Evolutionary conservation across 345 rosid genomes (phyloP).

Genomic region (Rhizophora mangle): DNA sequence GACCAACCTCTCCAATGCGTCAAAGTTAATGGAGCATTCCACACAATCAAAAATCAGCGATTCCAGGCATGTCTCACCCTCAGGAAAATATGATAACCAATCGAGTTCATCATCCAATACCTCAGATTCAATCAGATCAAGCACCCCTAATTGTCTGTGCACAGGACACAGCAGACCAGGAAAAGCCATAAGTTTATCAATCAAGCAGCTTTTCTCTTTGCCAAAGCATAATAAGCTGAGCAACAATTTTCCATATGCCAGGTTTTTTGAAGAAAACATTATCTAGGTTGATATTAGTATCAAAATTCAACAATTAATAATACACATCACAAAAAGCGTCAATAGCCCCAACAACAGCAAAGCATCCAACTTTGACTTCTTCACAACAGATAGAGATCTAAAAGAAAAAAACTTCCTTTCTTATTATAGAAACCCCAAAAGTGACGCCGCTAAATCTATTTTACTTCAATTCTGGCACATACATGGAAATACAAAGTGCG

Average conservation of each 20-base stretch:
- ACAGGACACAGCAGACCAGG: conserved; percentile 5
- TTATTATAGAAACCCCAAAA: neutral
- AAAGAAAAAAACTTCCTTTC: neutral
- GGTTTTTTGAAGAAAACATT: neutral
- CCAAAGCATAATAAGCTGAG: neutral
- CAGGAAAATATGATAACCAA: conserved; percentile 77
- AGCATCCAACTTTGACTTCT: neutral
- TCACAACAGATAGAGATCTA: neutral
- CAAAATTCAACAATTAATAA: neutral
- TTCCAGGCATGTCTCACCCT: conserved; percentile 51
- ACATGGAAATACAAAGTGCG: neutral
- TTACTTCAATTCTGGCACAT: neutral
- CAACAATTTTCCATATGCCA: neutral
- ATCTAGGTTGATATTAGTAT: neutral
- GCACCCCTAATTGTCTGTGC: conserved; percentile 63
- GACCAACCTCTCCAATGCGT: conserved; percentile 71
- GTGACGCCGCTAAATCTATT: neutral
- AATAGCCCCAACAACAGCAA: neutral
- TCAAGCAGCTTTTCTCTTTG: neutral
- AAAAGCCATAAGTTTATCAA: conserved; percentile 7
- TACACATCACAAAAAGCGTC: no score
- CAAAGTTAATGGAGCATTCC: conserved; percentile 51
- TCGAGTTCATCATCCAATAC: conserved; percentile 62
- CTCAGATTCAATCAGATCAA: conserved; percentile 80
- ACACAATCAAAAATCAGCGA: conserved; percentile 72